Conservation (phyloP, 2,329 filamentous ascomycete species). For the Podosphaera fusca region DNA sequence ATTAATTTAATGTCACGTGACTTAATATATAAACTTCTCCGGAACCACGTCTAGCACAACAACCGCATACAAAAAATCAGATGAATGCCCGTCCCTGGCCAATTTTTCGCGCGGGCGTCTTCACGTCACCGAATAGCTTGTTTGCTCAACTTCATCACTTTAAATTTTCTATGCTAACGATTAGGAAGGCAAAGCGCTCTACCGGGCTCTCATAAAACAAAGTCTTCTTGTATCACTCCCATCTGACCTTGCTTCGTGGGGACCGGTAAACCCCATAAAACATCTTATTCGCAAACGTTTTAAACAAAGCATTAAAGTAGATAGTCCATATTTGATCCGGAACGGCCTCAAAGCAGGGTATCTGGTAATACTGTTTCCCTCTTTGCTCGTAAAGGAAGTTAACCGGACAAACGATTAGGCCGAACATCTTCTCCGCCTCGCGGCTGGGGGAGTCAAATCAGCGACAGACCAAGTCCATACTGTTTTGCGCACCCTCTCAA, state of each 20-base stretch:
- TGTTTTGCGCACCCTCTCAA: conserved; percentile 13
- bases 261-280: conserved; percentile 22
- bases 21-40: too few species aligned
- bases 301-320: conserved; percentile 31
- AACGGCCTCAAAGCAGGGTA: conserved; percentile 45
- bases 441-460: conserved; percentile 7
- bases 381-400: not conserved
- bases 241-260: conserved; percentile 19
- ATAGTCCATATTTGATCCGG: conserved; percentile 34
- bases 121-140: conserved; percentile 28
- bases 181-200: conserved; percentile 42
- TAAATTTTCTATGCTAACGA: not conserved
- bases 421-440: conserved; percentile 12
- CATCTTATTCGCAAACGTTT: conserved; percentile 40
- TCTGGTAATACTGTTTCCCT: conserved; percentile 21
- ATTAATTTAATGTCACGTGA: too few species aligned
- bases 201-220: conserved; percentile 42
- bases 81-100: conserved; percentile 23
- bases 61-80: not conserved
- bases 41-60: too few species aligned
- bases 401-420: conserved; percentile 4
- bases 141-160: conserved; percentile 10
- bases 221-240: conserved; percentile 29
- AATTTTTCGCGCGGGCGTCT: conserved; percentile 22
- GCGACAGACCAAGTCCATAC: conserved; percentile 13